Evolutionary conservation across 805 yeast genomes (phyloP).

Genomic region (Saccharomycopsis sp.): DNA sequence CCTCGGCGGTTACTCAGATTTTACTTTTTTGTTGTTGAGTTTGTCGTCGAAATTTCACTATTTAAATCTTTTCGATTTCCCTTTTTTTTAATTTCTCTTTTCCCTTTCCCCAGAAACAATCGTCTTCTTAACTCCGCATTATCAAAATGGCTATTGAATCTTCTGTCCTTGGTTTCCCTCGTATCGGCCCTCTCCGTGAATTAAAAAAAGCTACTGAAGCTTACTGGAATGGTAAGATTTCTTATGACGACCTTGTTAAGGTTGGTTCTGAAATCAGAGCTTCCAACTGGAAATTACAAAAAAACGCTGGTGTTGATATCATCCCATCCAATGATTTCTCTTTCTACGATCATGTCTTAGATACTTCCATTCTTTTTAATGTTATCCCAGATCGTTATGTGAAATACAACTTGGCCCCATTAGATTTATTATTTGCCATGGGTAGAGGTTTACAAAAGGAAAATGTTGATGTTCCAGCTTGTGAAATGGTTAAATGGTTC

Average conservation of each 20-base stretch:
- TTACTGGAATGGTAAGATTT: slow-evolving; percentile 94
- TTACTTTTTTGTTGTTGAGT: too few species aligned
- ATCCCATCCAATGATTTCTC: slow-evolving; percentile 98
- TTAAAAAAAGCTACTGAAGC: slow-evolving; percentile 97
- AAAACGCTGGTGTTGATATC: slow-evolving; percentile 93
- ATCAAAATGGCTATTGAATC: slow-evolving; percentile 66
- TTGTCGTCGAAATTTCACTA: too few species aligned
- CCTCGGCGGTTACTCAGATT: too few species aligned
- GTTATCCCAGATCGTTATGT: slow-evolving; percentile 96
- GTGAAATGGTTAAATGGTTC: slow-evolving; percentile 99
- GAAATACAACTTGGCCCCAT: slow-evolving; percentile 77
- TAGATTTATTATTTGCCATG: slow-evolving; percentile 96
- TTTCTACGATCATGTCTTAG: slow-evolving; percentile 94
- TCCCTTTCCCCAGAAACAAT: too few species aligned
- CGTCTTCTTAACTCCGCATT: too few species aligned
- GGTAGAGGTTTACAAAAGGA: slow-evolving; percentile 99
- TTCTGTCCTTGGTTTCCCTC: slow-evolving; percentile 98
- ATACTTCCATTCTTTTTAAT: slow-evolving; percentile 84
- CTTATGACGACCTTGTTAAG: slow-evolving; percentile 76
- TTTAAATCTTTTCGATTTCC: too few species aligned
- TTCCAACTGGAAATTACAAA: slow-evolving; percentile 95
- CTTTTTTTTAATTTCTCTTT: too few species aligned
- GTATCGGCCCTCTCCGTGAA: slow-evolving; percentile 99
- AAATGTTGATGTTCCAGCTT: slow-evolving; percentile 97
- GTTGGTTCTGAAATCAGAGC: slow-evolving; percentile 95